phyloP scores from a whole-genome alignment of 805 yeast genomes.

The Saccharomycopsis guyanensis region DNA sequence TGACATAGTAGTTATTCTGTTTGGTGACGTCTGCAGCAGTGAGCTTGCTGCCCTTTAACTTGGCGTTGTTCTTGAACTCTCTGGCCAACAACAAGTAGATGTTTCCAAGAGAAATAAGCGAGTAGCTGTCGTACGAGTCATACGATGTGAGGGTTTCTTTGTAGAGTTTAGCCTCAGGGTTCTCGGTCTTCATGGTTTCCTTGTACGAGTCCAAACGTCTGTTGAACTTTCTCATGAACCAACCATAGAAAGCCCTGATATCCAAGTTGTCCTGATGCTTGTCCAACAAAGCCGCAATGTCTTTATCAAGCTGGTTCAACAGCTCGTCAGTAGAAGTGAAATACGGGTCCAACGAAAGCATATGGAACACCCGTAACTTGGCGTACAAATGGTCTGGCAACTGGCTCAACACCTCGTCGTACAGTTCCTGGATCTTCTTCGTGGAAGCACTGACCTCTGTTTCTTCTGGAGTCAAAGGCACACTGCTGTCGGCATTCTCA shows the following conservation, averaged over 20 bases:
- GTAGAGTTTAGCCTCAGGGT: slow-evolving; percentile 68
- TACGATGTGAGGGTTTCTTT: slow-evolving; percentile 75
- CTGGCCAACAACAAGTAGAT: slow-evolving; percentile 77
- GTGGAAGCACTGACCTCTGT: slow-evolving; percentile 4
- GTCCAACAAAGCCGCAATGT: slow-evolving; percentile 47
- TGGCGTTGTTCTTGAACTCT: slow-evolving; percentile 44
- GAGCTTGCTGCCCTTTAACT: slow-evolving; percentile 23
- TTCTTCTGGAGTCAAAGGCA: not conserved
- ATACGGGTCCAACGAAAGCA: slow-evolving; percentile 31
- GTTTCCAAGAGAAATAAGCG: slow-evolving; percentile 84
- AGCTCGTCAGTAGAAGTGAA: slow-evolving; percentile 42
- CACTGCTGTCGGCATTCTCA: slow-evolving; percentile 6
- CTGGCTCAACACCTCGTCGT: slow-evolving; percentile 46
- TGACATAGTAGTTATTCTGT: slow-evolving; percentile 63
- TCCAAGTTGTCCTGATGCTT: slow-evolving; percentile 59
- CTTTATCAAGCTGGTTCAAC: slow-evolving; percentile 35
- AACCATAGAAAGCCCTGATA: slow-evolving; percentile 84
- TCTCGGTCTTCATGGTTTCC: slow-evolving; percentile 37
- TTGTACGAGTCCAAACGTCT: slow-evolving; percentile 35
- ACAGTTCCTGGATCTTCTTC: slow-evolving; percentile 28
- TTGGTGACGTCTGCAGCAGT: slow-evolving; percentile 45
- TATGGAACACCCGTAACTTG: slow-evolving; percentile 58
- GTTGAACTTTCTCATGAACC: slow-evolving; percentile 66
- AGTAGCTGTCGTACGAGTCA: slow-evolving; percentile 85
- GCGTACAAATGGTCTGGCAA: slow-evolving; percentile 74